phyloP scores from a whole-genome alignment of 495 filamentous ascomycete genomes.

The Neurospora pannonica region DNA sequence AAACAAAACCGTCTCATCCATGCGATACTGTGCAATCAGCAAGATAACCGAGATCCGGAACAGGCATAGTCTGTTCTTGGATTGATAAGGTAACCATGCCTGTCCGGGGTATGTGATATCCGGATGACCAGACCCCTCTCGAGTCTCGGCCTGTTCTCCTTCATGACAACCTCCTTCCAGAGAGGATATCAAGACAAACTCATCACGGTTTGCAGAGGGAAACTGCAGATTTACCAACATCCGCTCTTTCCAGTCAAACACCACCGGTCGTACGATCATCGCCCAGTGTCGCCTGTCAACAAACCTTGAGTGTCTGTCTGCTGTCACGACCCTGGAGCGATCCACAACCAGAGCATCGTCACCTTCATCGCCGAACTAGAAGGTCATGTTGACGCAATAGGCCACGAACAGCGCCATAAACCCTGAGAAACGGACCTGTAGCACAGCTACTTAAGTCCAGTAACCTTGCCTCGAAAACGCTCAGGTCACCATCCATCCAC shows the following conservation, averaged over 20 bases:
- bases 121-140: not conserved
- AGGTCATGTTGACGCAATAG: not conserved
- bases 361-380: not conserved
- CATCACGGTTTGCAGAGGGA: not conserved
- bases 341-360: not conserved
- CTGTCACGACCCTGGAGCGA: not conserved
- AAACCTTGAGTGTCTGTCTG: not conserved
- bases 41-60: not conserved
- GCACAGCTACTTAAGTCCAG: not conserved
- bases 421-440: not conserved
- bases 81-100: not conserved
- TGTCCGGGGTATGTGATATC: not conserved
- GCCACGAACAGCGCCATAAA: not conserved
- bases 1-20: not conserved
- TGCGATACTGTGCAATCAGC: not conserved
- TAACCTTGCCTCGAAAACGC: not conserved
- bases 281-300: fast-evolving
- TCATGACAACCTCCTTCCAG: not conserved
- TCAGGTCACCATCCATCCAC: not conserved
- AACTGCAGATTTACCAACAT: not conserved
- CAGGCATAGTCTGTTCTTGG: not conserved
- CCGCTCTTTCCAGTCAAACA: not conserved
- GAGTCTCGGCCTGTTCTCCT: not conserved
- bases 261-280: not conserved
- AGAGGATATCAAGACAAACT: not conserved